A percentile compares a stretch with the other conserved stretches of the same genome.
Conservation (phyloP, 768 basidiomycete genomes). For the Leccinum variicolor region DNA sequence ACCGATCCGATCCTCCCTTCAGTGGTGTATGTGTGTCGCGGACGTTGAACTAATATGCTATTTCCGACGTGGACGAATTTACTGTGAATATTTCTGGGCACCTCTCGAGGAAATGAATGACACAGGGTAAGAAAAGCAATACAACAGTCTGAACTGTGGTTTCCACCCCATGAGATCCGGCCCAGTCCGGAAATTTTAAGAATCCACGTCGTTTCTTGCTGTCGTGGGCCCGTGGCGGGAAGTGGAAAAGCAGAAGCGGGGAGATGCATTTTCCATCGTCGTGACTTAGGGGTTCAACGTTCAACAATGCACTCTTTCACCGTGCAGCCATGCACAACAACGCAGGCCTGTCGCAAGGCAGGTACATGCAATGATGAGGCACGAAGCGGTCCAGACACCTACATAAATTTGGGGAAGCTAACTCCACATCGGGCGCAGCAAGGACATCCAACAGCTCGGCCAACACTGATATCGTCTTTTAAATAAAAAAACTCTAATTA, state of each 20-base stretch:
- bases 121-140: not conserved
- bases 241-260: not conserved
- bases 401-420: not conserved
- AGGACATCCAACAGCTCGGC: slow-evolving; percentile 5
- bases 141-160: slow-evolving; percentile 11
- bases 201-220: slow-evolving; percentile 1
- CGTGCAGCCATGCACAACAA: no score
- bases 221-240: not conserved
- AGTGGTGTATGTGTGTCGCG: slow-evolving; percentile 39
- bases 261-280: slow-evolving; percentile 5
- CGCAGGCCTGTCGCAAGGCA: not conserved
- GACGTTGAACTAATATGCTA: slow-evolving; percentile 1
- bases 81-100: slow-evolving; percentile 13
- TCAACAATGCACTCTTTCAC: not conserved
- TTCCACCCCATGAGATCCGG: slow-evolving; percentile 13
- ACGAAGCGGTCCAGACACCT: not conserved
- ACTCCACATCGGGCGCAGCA: slow-evolving; percentile 9
- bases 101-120: slow-evolving; percentile 5
- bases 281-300: not conserved
- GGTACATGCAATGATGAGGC: not conserved
- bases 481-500: not conserved
- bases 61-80: slow-evolving; percentile 3
- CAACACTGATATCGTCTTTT: not conserved
- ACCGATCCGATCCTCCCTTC: slow-evolving; percentile 77
- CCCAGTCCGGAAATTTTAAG: slow-evolving; percentile 8